These are phyloP conservation scores for Fraxinus nigra DNA, from an alignment of 305 asterid species.

Conservation along the genomic window DNA sequence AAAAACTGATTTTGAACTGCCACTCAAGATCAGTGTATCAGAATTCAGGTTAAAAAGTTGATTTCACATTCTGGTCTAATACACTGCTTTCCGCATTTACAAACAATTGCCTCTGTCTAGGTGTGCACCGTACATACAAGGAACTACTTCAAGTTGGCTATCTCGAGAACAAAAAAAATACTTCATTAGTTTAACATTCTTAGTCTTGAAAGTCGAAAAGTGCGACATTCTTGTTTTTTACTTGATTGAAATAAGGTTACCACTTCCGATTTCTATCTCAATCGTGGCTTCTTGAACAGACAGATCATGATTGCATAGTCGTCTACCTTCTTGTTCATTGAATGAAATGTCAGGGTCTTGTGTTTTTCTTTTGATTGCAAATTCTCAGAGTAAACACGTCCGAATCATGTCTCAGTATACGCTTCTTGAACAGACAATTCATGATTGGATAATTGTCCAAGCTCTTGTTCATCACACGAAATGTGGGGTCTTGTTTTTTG, in stretches of 20 bases:
- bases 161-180: conserved; percentile 1
- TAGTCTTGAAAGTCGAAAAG: conserved; percentile 14
- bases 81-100: background rate
- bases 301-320: background rate
- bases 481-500: conserved; percentile 6
- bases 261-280: conserved; percentile 20
- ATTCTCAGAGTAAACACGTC: background rate
- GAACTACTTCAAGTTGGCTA: background rate
- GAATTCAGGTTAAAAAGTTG: background rate
- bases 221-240: conserved; percentile 25
- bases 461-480: conserved; percentile 12
- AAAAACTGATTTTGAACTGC: background rate
- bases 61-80: background rate
- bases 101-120: conserved; percentile 7
- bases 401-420: background rate
- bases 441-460: background rate
- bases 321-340: conserved; percentile 9
- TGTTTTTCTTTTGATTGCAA: background rate
- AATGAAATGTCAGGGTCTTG: background rate
- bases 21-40: background rate
- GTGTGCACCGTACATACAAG: conserved; percentile 17
- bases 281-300: conserved; percentile 21
- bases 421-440: conserved; percentile 10
- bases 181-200: conserved; percentile 15
- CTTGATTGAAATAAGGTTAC: conserved; percentile 13